A percentile compares a stretch with the other conserved stretches of the same genome.
Evolutionary conservation across 306 rosid genomes (phyloP).

Genomic region (Acacia confusa): DNA sequence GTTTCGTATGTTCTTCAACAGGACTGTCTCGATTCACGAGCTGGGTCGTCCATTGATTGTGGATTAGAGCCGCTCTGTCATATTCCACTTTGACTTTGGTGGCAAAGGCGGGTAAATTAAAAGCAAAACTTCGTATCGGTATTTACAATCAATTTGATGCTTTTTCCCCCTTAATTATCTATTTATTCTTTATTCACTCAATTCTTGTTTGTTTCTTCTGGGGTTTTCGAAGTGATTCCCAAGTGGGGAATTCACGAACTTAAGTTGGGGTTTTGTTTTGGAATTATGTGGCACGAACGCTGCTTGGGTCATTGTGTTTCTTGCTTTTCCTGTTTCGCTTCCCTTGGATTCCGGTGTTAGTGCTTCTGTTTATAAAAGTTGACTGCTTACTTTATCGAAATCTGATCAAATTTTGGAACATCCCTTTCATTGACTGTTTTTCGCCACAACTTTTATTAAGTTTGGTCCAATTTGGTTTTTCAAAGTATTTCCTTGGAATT

Average conservation of each 20-base stretch:
- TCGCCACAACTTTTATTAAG: neutral
- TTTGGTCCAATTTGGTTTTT: neutral
- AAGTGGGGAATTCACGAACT: neutral
- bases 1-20: neutral
- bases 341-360: conserved; percentile 2
- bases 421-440: neutral
- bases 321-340: neutral
- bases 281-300: neutral
- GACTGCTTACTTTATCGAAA: neutral
- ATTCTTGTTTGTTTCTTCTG: neutral
- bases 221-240: neutral
- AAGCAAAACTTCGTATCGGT: neutral
- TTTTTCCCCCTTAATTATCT: neutral
- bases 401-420: neutral
- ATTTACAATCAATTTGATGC: neutral
- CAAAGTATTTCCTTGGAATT: neutral
- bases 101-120: neutral
- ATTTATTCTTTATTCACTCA: neutral
- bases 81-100: neutral
- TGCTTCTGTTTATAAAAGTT: neutral
- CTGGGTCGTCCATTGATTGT: neutral
- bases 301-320: neutral
- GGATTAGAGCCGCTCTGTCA: neutral
- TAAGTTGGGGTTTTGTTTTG: neutral
- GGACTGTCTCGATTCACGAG: neutral